Conservation (phyloP, 2,329 filamentous ascomycete species). For the Rachicladosporium sp. region DNA sequence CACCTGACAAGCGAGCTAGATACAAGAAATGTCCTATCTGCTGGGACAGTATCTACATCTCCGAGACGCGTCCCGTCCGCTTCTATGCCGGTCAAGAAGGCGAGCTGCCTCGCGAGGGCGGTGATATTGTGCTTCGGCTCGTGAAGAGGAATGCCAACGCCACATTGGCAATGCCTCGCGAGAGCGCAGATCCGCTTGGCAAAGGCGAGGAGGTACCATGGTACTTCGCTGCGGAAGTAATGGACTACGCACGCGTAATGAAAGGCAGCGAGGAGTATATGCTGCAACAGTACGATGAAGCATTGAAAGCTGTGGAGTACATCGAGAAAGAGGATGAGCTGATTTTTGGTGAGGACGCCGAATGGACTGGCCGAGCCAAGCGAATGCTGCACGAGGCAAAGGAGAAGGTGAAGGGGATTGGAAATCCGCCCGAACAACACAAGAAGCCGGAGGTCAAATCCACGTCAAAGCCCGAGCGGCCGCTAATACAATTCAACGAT, state of each 20-base stretch:
- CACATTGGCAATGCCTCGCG: constrained; percentile 76
- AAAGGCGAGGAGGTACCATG: constrained; percentile 73
- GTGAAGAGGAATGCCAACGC: constrained; percentile 70
- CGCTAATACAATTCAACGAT: constrained; percentile 38
- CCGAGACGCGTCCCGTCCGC: constrained; percentile 75
- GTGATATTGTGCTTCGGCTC: constrained; percentile 78
- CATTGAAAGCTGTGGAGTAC: constrained; percentile 59
- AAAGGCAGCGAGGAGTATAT: constrained; percentile 87
- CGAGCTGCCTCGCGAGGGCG: constrained; percentile 65
- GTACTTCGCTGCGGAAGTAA: constrained; percentile 86
- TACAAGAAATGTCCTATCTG: constrained; percentile 98
- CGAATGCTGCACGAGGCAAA: constrained; percentile 60
- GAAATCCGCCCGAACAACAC: constrained; percentile 46
- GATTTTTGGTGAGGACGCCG: constrained; percentile 83
- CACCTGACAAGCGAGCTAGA: constrained; percentile 55
- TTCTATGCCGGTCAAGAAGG: constrained; percentile 87
- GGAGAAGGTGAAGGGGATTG: constrained; percentile 58
- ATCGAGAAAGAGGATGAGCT: constrained; percentile 84
- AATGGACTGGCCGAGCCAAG: constrained; percentile 81
- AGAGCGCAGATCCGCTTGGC: constrained; percentile 59
- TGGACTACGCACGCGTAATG: constrained; percentile 93
- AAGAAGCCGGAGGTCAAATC: constrained; percentile 36
- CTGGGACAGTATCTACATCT: constrained; percentile 84
- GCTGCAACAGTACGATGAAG: constrained; percentile 62
- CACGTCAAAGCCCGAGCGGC: constrained; percentile 22